Conservation (phyloP, 768 basidiomycete genomes). For the Leucosporidium scottii region DNA sequence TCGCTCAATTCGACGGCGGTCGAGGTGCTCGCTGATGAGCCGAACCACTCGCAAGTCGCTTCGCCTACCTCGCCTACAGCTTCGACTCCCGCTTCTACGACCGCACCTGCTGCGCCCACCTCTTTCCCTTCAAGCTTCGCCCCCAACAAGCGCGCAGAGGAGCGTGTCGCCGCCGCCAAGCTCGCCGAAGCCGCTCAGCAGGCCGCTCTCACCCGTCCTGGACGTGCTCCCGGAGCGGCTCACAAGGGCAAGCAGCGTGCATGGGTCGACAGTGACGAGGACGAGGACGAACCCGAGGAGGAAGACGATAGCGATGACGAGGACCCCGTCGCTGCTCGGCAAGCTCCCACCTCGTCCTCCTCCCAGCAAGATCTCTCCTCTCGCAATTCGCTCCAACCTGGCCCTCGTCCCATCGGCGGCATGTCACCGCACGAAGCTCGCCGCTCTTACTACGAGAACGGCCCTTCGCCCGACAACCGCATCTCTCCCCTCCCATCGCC, state of each 20-base stretch:
- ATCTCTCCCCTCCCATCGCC: slow-evolving; percentile 44
- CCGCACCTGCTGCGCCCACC: slow-evolving; percentile 33
- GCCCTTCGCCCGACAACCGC: slow-evolving; percentile 60
- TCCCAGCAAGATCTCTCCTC: neutral
- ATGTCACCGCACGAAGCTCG: slow-evolving; percentile 1
- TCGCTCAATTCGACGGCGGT: too few relatives aligned
- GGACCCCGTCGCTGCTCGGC: neutral
- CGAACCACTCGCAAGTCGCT: too few relatives aligned
- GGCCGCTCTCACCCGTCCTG: slow-evolving; percentile 47
- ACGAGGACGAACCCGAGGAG: slow-evolving; percentile 47
- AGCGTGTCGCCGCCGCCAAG: slow-evolving; percentile 75
- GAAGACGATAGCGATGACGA: slow-evolving; percentile 35
- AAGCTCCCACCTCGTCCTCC: neutral
- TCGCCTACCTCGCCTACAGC: too few relatives aligned
- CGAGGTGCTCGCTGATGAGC: too few relatives aligned
- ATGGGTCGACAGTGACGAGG: slow-evolving; percentile 71
- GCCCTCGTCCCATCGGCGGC: neutral
- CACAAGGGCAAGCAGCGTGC: slow-evolving; percentile 61
- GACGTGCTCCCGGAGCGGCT: slow-evolving; percentile 45
- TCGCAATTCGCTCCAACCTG: neutral
- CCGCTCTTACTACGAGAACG: slow-evolving; percentile 28
- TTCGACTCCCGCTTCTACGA: neutral
- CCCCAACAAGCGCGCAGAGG: slow-evolving; percentile 69
- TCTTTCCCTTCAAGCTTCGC: slow-evolving; percentile 82
- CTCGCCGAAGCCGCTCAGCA: slow-evolving; percentile 73